These are phyloP conservation scores for Pleurotus giganteus DNA, from an alignment of 768 basidiomycete species.

Conservation along the genomic window DNA sequence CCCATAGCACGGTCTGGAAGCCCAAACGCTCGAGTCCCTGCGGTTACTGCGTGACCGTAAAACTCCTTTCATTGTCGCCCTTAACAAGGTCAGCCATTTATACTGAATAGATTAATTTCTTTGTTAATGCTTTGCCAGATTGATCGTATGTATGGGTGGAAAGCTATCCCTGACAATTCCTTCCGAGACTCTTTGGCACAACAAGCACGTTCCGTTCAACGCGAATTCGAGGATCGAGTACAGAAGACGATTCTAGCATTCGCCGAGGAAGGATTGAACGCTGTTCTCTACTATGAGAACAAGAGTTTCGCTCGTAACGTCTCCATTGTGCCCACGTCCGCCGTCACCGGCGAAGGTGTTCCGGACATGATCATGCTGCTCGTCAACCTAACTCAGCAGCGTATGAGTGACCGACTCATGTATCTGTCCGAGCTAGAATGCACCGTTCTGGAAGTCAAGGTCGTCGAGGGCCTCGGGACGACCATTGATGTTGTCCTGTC, in stretches of 20 bases:
- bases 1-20: constrained; percentile 88
- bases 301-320: constrained; percentile 92
- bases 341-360: constrained; percentile 96
- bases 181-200: constrained; percentile 89
- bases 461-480: constrained; percentile 95
- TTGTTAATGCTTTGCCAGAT: constrained; percentile 52
- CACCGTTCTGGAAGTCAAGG: constrained; percentile 98
- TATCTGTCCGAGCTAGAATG: constrained; percentile 97
- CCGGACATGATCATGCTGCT: constrained; percentile 99
- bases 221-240: constrained; percentile 90
- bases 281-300: constrained; percentile 96
- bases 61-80: constrained; percentile 97
- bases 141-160: constrained; percentile 97
- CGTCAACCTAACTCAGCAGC: constrained; percentile 94
- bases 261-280: constrained; percentile 97
- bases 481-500: constrained; percentile 96
- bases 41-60: constrained; percentile 88
- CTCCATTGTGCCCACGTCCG: constrained; percentile 96
- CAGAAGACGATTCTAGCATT: constrained; percentile 87
- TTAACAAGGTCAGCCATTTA: constrained; percentile 75
- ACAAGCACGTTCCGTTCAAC: constrained; percentile 75
- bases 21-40: constrained; percentile 96
- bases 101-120: not conserved
- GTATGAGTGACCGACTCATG: constrained; percentile 98
- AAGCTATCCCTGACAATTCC: constrained; percentile 85